Percentiles rank a stretch among this genome's conserved stretches.
Conservation (phyloP, 495 filamentous ascomycete species). For the Aspergillus biplanus region DNA sequence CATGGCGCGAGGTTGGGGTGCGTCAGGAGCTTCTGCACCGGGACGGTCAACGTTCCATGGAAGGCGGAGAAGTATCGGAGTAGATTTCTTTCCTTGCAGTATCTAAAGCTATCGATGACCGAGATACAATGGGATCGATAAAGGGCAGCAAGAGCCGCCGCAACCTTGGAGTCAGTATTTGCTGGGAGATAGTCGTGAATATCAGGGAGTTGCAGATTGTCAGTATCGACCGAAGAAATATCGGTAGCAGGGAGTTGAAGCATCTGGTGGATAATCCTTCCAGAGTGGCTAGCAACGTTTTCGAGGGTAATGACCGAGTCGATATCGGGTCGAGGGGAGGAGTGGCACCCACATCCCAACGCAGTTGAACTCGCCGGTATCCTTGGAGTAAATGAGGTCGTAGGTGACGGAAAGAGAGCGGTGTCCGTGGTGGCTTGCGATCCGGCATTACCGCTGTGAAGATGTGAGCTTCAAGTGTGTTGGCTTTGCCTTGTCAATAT, state of each 20-base stretch:
- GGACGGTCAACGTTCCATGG: constrained; percentile 92
- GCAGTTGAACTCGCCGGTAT: constrained; percentile 29
- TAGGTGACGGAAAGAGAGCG: constrained; percentile 70
- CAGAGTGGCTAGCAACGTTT: constrained; percentile 47
- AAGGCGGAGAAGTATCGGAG: constrained; percentile 95
- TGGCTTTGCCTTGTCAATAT: background rate
- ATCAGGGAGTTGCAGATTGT: constrained; percentile 74
- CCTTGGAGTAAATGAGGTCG: constrained; percentile 41
- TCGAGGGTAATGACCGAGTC: constrained; percentile 40
- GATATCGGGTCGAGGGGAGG: constrained; percentile 23
- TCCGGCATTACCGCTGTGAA: constrained; percentile 39
- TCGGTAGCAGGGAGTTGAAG: constrained; percentile 66
- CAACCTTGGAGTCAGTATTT: constrained; percentile 78
- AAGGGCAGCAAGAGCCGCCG: constrained; percentile 77
- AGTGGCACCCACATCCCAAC: constrained; percentile 37
- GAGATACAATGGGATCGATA: constrained; percentile 95
- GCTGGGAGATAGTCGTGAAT: constrained; percentile 75
- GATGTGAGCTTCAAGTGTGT: constrained; percentile 7
- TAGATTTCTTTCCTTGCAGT: constrained; percentile 92
- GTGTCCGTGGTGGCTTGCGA: constrained; percentile 63
- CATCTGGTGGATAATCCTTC: constrained; percentile 64
- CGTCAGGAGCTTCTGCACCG: constrained; percentile 91
- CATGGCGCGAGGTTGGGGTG: constrained; percentile 82
- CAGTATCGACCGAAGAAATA: constrained; percentile 58
- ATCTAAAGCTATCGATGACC: constrained; percentile 90